Evolutionary conservation across 768 basidiomycete species (phyloP).

Genomic region (Chiua virens): DNA sequence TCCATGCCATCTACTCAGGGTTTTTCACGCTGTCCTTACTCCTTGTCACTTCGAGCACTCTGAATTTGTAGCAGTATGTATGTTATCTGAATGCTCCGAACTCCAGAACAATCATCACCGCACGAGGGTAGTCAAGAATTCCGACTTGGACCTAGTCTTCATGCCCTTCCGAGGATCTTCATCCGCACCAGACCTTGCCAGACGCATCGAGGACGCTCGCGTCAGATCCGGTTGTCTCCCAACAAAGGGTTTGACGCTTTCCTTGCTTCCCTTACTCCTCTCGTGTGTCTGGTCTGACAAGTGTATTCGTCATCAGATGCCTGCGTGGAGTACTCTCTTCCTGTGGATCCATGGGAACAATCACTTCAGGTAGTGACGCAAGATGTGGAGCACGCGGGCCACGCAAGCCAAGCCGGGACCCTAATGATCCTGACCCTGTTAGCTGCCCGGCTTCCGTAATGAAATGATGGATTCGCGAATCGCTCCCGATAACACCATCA

Average conservation of each 20-base stretch:
- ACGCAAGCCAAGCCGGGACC: conserved; percentile 14
- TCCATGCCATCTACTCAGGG: background rate
- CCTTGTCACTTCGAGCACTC: conserved; percentile 6
- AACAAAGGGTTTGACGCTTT: conserved; percentile 24
- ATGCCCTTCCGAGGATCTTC: background rate
- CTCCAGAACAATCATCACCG: background rate
- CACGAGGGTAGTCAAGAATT: conserved; percentile 4
- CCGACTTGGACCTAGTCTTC: conserved; percentile 22
- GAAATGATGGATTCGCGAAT: conserved; percentile 24
- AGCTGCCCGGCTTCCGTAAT: conserved; percentile 21
- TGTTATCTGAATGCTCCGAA: conserved; percentile 1
- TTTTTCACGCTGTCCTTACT: background rate
- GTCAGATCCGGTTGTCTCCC: conserved; percentile 20
- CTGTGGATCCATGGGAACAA: conserved; percentile 7
- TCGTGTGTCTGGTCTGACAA: conserved; percentile 47
- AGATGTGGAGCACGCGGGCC: conserved; percentile 24
- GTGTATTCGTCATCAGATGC: conserved; percentile 20
- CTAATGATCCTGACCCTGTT: conserved; percentile 14
- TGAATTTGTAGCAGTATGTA: conserved; percentile 10
- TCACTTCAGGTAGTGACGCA: conserved; percentile 16
- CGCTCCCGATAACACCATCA: conserved; percentile 22
- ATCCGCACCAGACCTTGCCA: conserved; percentile 9
- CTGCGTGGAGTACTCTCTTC: conserved; percentile 25
- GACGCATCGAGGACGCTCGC: conserved; percentile 16
- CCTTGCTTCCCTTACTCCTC: conserved; percentile 31